A percentile compares a stretch with the other conserved stretches of the same genome.
These are phyloP conservation scores for Hsuehochloa calcarea DNA, from an alignment of 176 grass and related monocot genomes.

Conservation along the genomic window DNA sequence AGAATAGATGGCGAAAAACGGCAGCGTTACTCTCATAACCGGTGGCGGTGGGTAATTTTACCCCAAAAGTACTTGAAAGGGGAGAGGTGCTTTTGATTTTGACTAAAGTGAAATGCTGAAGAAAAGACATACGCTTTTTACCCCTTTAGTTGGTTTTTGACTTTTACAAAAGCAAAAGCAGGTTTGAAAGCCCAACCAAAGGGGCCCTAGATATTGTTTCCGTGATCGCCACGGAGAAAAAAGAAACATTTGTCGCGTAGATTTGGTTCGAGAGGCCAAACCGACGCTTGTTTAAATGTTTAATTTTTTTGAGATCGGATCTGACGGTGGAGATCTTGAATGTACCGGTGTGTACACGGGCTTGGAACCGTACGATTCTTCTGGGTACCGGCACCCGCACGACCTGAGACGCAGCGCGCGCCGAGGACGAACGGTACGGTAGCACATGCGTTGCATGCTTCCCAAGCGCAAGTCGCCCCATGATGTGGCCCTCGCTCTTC, in stretches of 20 bases:
- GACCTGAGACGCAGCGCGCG: not conserved
- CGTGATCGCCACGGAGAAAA: not conserved
- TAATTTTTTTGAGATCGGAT: not conserved
- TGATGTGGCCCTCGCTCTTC: conserved; percentile 12
- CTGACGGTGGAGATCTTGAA: not conserved
- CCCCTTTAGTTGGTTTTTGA: too few relatives aligned
- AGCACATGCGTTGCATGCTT: conserved; percentile 34
- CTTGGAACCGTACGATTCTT: not conserved
- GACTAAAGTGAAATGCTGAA: too few relatives aligned
- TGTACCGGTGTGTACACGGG: not conserved
- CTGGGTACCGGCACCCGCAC: not conserved
- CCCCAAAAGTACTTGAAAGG: too few relatives aligned
- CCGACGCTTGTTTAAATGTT: not conserved
- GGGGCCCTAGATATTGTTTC: too few relatives aligned
- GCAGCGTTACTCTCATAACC: too few relatives aligned
- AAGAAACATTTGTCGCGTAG: not conserved
- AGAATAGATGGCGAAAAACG: too few relatives aligned
- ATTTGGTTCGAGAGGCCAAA: conserved; percentile 7
- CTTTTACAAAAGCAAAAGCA: too few relatives aligned
- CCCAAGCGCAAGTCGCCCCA: not conserved
- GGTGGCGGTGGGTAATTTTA: too few relatives aligned
- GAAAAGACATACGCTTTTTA: too few relatives aligned
- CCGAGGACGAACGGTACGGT: conserved; percentile 20
- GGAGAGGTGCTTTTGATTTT: too few relatives aligned
- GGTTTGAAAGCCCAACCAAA: too few relatives aligned